These are phyloP conservation scores for Xylariaceae sp. DNA, from an alignment of 2,329 filamentous ascomycete genomes.

Conservation along the genomic window DNA sequence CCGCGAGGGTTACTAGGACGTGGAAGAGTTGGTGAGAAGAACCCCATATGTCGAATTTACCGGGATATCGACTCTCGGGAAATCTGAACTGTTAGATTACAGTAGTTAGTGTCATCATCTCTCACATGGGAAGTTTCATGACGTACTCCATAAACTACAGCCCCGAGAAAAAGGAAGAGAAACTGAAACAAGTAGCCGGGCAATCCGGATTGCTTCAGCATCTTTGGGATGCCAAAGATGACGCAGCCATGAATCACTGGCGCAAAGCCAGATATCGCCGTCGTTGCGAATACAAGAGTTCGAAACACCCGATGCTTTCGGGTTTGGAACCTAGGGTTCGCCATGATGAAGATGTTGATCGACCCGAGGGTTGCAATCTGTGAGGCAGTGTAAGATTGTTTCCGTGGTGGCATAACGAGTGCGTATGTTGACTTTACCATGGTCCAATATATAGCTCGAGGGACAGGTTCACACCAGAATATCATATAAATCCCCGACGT, in stretches of 20 bases:
- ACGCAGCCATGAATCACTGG: slow-evolving; percentile 39
- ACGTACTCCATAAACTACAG: slow-evolving; percentile 39
- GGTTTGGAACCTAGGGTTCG: slow-evolving; percentile 36
- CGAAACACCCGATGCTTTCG: slow-evolving; percentile 36
- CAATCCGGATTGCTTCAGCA: slow-evolving; percentile 39
- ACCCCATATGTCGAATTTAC: slow-evolving; percentile 84
- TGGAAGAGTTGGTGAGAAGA: slow-evolving; percentile 97
- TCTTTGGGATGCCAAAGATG: slow-evolving; percentile 37
- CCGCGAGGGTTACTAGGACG: slow-evolving; percentile 80
- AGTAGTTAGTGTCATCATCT: too few relatives aligned
- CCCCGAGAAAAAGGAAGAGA: slow-evolving; percentile 36
- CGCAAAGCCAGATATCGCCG: slow-evolving; percentile 38
- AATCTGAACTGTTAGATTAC: too few relatives aligned
- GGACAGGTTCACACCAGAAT: slow-evolving; percentile 51
- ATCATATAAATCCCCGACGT: slow-evolving; percentile 64
- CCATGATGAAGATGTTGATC: slow-evolving; percentile 34
- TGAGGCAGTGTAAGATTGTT: neutral
- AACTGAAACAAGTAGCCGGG: slow-evolving; percentile 42
- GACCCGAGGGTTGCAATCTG: slow-evolving; percentile 36
- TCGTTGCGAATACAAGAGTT: slow-evolving; percentile 36
- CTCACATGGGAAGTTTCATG: too few relatives aligned
- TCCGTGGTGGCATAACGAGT: neutral
- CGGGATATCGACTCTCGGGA: slow-evolving; percentile 78
- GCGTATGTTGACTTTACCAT: slow-evolving; percentile 48
- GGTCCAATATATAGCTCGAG: slow-evolving; percentile 59